phyloP scores from a whole-genome alignment of 352 stramenopile genomes.

The Phytophthora rubi region DNA sequence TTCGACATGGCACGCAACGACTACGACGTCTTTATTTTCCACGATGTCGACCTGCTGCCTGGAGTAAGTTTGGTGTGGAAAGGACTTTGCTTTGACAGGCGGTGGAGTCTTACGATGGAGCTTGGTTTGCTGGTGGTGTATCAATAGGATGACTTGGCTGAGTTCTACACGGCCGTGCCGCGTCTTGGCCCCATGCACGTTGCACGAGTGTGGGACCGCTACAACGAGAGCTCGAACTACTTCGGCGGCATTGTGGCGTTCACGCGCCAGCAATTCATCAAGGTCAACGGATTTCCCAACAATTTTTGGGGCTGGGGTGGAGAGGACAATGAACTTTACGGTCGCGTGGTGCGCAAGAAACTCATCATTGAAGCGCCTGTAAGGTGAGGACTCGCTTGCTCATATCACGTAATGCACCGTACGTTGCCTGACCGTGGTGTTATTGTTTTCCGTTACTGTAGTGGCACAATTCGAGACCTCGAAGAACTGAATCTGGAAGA shows the following conservation, averaged over 20 bases:
- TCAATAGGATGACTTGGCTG: constrained; percentile 68
- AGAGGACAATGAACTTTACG: constrained; percentile 65
- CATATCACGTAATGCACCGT: background rate
- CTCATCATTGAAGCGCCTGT: constrained; percentile 45
- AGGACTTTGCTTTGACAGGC: background rate
- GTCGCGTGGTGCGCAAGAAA: constrained; percentile 58
- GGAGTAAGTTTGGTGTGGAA: constrained; percentile 24
- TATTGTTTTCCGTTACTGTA: constrained; percentile 20
- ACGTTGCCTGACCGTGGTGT: background rate
- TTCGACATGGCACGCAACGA: constrained; percentile 90
- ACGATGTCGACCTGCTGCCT: constrained; percentile 96
- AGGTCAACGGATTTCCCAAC: constrained; percentile 96
- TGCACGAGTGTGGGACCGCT: constrained; percentile 94
- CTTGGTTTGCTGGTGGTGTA: background rate
- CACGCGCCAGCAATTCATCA: constrained; percentile 86
- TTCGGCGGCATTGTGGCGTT: constrained; percentile 95
- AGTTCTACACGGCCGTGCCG: constrained; percentile 78
- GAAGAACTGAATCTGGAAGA: constrained; percentile 51
- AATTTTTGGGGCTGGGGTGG: constrained; percentile 92
- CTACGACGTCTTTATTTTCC: constrained; percentile 93
- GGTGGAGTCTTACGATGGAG: background rate
- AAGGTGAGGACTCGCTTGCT: constrained; percentile 25
- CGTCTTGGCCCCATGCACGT: constrained; percentile 91
- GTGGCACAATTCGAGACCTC: constrained; percentile 55
- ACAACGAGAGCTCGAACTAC: constrained; percentile 95